A percentile compares a stretch with the other conserved stretches of the same genome.
Evolutionary conservation across 345 rosid species (phyloP).

Genomic region (Sonneratia caseolaris): DNA sequence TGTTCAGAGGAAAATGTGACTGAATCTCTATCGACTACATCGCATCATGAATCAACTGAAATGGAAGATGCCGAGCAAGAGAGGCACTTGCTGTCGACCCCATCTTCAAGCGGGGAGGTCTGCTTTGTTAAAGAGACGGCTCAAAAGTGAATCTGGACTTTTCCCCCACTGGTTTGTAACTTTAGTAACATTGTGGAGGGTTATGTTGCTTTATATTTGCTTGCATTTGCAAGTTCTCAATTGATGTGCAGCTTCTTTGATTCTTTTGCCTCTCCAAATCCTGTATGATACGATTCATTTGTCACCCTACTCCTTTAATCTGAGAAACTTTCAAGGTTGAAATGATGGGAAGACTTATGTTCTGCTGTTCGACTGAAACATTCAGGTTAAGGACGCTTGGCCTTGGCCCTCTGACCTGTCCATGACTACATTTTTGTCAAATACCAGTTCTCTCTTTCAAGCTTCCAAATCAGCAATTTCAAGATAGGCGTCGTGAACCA

Average conservation of each 20-base stretch:
- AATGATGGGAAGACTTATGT: too few relatives aligned
- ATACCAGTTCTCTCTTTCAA: too few relatives aligned
- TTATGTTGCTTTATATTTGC: not conserved
- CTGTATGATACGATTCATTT: not conserved
- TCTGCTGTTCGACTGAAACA: too few relatives aligned
- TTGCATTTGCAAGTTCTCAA: not conserved
- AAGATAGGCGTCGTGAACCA: too few relatives aligned
- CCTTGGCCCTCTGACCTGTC: too few relatives aligned
- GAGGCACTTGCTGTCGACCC: constrained; percentile 41
- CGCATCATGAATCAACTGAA: constrained; percentile 33
- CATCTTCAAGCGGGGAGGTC: constrained; percentile 21
- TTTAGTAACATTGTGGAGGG: not conserved
- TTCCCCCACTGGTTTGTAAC: constrained; percentile 1
- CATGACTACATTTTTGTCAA: too few relatives aligned
- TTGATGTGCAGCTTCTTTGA: not conserved
- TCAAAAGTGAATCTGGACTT: constrained; percentile 2
- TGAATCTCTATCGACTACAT: constrained; percentile 31
- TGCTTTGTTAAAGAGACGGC: constrained; percentile 39
- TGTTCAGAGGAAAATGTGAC: constrained; percentile 37
- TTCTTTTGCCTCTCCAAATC: not conserved
- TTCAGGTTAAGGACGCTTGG: too few relatives aligned
- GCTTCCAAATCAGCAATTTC: too few relatives aligned
- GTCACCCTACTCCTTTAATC: too few relatives aligned
- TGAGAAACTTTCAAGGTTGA: too few relatives aligned
- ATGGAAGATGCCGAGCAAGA: constrained; percentile 37